Conservation (phyloP, 306 rosid species). For the Inga oerstediana region DNA sequence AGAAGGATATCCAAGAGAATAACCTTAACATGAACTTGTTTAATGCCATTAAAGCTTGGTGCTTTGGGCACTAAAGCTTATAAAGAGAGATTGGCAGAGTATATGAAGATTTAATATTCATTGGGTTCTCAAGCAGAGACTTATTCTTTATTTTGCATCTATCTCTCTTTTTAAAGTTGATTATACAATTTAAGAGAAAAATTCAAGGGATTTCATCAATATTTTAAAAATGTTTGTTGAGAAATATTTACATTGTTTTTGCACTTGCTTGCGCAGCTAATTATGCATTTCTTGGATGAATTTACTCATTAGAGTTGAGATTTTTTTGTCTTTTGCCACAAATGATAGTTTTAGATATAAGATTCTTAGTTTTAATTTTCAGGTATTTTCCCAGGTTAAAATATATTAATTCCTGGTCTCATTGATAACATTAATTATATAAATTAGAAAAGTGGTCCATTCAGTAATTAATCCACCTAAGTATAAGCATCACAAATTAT, state of each 20-base stretch:
- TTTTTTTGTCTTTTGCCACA: background rate
- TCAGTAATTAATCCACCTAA: background rate
- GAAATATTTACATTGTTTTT: background rate
- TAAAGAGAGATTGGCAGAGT: background rate
- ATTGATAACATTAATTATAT: background rate
- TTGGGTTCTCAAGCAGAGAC: background rate
- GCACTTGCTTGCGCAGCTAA: background rate
- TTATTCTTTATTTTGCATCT: background rate
- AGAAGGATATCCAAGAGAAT: conserved; percentile 32
- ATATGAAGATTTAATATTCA: background rate
- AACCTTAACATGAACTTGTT: conserved; percentile 28
- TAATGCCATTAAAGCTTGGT: background rate
- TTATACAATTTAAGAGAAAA: background rate
- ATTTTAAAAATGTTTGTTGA: conserved; percentile 5
- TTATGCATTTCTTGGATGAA: background rate
- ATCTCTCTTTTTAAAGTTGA: background rate
- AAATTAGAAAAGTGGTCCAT: background rate
- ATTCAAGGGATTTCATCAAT: background rate
- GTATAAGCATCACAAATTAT: background rate
- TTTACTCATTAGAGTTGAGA: background rate
- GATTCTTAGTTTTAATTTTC: background rate
- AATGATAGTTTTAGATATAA: background rate
- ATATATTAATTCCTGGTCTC: background rate
- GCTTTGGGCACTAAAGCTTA: background rate
- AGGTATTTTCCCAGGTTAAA: background rate